Evolutionary conservation across 176 grass and related monocot species (phyloP).

Genomic region (Musa troglodytarum): DNA sequence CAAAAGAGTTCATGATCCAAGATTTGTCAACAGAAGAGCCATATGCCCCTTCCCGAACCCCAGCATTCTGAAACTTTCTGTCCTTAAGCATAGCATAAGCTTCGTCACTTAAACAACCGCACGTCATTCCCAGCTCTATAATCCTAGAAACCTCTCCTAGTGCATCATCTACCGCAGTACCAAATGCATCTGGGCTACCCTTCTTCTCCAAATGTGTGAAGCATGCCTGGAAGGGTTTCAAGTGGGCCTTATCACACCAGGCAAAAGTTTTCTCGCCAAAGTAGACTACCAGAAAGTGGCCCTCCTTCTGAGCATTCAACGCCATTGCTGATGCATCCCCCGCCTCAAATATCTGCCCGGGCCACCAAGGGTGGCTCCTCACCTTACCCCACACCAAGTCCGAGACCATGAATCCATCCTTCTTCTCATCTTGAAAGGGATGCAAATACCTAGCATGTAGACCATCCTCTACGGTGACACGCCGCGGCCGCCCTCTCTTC

Average conservation of each 20-base stretch:
- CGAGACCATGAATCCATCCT: slow-evolving; percentile 16
- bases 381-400: slow-evolving; percentile 66
- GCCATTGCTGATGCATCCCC: slow-evolving; percentile 47
- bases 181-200: slow-evolving; percentile 27
- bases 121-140: slow-evolving; percentile 27
- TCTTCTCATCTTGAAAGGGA: slow-evolving; percentile 30
- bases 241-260: slow-evolving; percentile 27
- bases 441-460: not conserved
- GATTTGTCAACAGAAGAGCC: slow-evolving; percentile 24
- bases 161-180: slow-evolving; percentile 36
- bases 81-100: slow-evolving; percentile 4
- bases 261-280: slow-evolving; percentile 68
- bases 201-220: slow-evolving; percentile 35
- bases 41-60: slow-evolving; percentile 31
- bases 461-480: not conserved
- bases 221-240: slow-evolving; percentile 36
- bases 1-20: slow-evolving; percentile 39
- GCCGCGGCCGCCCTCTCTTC: slow-evolving; percentile 11
- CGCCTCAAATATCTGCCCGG: slow-evolving; percentile 50
- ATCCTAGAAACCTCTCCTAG: slow-evolving; percentile 49
- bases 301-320: slow-evolving; percentile 1
- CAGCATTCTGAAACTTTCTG: slow-evolving; percentile 42
- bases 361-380: slow-evolving; percentile 69
- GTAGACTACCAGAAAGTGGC: slow-evolving; percentile 44
- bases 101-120: slow-evolving; percentile 27